Base-by-base conservation (phyloP, 1,139 yeast genomes). In the Ashbya aceris region DNA sequence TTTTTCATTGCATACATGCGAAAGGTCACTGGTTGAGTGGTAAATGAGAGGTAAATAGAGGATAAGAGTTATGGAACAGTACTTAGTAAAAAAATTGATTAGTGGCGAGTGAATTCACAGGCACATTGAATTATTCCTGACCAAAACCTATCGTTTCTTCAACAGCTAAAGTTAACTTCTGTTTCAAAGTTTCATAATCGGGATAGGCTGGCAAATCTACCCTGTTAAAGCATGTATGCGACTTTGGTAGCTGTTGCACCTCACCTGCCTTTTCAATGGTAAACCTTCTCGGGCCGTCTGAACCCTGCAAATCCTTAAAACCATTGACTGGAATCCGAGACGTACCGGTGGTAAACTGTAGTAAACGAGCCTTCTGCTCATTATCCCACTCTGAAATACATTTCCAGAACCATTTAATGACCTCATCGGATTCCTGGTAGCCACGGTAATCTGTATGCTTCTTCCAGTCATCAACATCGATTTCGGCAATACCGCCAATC, bases 251-350 rank as follows among this genome's bases (percentile, higher is more conserved):
- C 68, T 89, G 96, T 57, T 81, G 81, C 31, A 83, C 62, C 61
- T 91, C 97, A 45, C 98, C 98, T 6, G 97, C 96, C 65, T 87
- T 89, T 65, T 93, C 98, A 64, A 91, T 89, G 7, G 98, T 91
- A 64, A 93, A 93, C 60, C 97, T 77, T 71, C 98, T 83, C 42
- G 98, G 98, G 45, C 98, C 98, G 67, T 91, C 98, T 14, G 95
- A 83, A 50, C 98, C 99, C 68, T 91, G 98, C 55, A 91, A 73
- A 67, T 91, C 99, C 66, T 91, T 91, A 71, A 91, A 91, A 33
- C 99, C 99, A 65, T 91, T 91, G 51, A 91, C 98, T 2, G 99
- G 99, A 46, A 93, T 89, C 69, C 99, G 83, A 20, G 96, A 86
- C 2, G 98, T 91, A 71, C 99, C 99, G 1, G 99, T 91, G 13